phyloP scores from a whole-genome alignment of 495 filamentous ascomycete genomes.

The Podospora fimiseda region DNA sequence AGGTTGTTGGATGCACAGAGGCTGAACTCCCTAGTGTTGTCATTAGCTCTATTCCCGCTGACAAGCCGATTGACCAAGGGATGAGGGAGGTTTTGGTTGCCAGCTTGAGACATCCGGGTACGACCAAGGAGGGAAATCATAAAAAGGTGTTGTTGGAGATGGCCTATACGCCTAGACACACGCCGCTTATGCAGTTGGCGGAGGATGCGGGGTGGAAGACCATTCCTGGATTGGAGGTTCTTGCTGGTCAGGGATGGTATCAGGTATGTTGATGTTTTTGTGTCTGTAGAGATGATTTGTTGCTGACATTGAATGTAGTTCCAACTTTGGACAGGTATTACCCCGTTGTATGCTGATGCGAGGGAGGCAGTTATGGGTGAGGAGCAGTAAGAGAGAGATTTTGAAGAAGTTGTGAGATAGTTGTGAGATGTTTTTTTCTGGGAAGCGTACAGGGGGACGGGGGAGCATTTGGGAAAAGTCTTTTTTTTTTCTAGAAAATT shows the following conservation, averaged over 20 bases:
- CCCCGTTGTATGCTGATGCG: constrained; percentile 60
- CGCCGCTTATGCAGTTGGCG: constrained; percentile 80
- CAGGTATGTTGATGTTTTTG: constrained; percentile 38
- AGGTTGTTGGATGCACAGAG: constrained; percentile 37
- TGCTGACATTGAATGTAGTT: constrained; percentile 53
- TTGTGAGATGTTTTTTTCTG: background rate
- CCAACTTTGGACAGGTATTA: constrained; percentile 74
- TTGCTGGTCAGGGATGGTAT: constrained; percentile 83
- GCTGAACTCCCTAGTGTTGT: constrained; percentile 59
- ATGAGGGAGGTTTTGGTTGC: constrained; percentile 62
- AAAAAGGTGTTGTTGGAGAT: constrained; percentile 75
- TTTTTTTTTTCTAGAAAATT: too few species aligned
- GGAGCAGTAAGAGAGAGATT: background rate
- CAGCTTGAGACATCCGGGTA: constrained; percentile 46
- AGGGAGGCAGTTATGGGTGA: constrained; percentile 45
- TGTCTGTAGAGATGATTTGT: background rate
- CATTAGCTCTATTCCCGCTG: constrained; percentile 86
- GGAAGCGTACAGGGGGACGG: too few species aligned
- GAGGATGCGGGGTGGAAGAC: constrained; percentile 75
- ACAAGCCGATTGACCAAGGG: constrained; percentile 68
- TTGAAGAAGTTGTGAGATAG: background rate
- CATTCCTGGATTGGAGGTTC: constrained; percentile 81
- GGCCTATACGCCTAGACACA: constrained; percentile 87
- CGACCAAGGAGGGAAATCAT: constrained; percentile 30
- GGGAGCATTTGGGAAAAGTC: too few species aligned